Evolutionary conservation across 2,329 filamentous ascomycete species (phyloP), one percentile per base, ranked within the genome.

Genomic region (Niveomyces coronatus): DNA sequence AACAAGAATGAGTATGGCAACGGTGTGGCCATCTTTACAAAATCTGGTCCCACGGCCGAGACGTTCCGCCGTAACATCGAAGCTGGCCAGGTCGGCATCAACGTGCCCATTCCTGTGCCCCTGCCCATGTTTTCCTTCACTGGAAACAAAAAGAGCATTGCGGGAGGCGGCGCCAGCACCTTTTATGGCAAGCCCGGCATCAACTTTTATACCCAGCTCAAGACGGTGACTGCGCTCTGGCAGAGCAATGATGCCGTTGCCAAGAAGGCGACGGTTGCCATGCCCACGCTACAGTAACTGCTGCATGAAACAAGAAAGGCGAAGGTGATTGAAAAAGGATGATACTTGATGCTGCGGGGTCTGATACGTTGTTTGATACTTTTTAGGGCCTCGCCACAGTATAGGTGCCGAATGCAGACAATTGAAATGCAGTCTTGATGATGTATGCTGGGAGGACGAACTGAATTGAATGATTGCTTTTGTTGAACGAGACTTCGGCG

Each of bases 201-300:
- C 57, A 80, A 84, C 56, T 98, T 98, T 58, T 96, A 94, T 63
- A 98, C 91, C 3, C 91, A 96, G 66, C 75, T 84, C 56, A 96
- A 98, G 83, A 98, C 91, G 3, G 91, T 98, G 34, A 98, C 91
- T 37, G 82, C 85, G 48, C 65, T 93, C 57, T 98, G 91, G 91
- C 77, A 78, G 54, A 78, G 74, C 44, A 79, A 88, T 53, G 88
- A 95, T 64, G 88, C 86, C 1, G 74, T 91, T 34, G 80, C 78
- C 39, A 83, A 79, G 48, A 89, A 88, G 73, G 88, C 88, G 13
- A 77, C 80, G 52, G 86, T 93, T 9, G 74, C 84, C 45, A 96
- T 96, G 89, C 89, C 89, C 15, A 74, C 67, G 17, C 62, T 58
- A 31, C 55, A 60, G 46, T 61, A 50, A 41, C 30, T 22, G 22